Evolutionary conservation across 1,139 yeast species (phyloP), one percentile per base, ranked within the genome.

Genomic region (Zygosaccharomyces sapae): DNA sequence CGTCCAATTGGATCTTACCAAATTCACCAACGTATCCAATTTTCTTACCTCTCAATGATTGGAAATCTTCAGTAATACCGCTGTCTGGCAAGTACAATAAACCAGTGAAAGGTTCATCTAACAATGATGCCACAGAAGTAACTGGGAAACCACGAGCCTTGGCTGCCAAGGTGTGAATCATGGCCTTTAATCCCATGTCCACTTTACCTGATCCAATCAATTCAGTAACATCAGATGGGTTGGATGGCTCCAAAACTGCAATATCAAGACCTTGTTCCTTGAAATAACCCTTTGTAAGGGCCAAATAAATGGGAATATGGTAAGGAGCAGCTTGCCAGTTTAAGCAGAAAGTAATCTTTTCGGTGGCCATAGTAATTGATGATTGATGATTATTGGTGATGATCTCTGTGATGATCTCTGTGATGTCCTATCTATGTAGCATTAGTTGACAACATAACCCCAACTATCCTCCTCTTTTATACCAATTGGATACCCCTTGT

Each of bases 11-110:
- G 55, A 77, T 77, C 65, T 77, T 77, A 42, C 82, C 82, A 58
- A 77, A 77, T 57, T 77, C 81, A 29, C 81, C 82, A 38, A 77
- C 81, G 58, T 77, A 77, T 16, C 81, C 81, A 55, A 77, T 75
- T 42, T 68, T 66, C 62, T 76, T 77, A 18, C 81, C 81, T 55
- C 73, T 76, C 56, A 77, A 68, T 10, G 79, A 74, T 38, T 63
- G 66, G 66, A 77, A 77, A 59, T 77, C 80, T 8, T 71, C 59
- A 37, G 79, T 74, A 56, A 77, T 73, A 12, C 81, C 81, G 33
- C 73, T 68, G 6, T 75, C 76, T 57, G 75, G 72, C 59, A 77
- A 68, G 62, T 76, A 77, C 51, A 77, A 68, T 38, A 77, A 71
- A 33, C 81, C 82, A 22, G 81, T 77, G 61, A 77, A 77, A 10